Evolutionary conservation across 2,329 filamentous ascomycete genomes (phyloP).

Genomic region (Aspergillus brunneoviolaceus): DNA sequence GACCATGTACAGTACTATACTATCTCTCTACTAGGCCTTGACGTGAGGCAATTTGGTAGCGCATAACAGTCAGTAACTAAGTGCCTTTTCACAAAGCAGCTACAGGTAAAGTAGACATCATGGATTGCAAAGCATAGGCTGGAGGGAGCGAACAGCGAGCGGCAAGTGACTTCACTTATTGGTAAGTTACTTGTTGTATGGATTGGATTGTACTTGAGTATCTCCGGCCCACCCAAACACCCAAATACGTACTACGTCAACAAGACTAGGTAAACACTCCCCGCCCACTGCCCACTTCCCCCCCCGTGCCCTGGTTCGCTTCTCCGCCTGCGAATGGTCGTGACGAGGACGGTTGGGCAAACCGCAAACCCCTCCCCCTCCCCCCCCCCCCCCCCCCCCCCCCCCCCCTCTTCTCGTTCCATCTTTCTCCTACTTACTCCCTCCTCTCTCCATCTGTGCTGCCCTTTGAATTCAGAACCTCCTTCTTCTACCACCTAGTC

Average conservation of each 20-base stretch:
- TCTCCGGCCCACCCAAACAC: no score
- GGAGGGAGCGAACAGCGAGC: neutral
- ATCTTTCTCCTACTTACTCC: neutral
- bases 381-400: no score
- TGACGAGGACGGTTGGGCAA: no score
- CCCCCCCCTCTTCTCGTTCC: neutral
- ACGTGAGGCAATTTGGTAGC: no score
- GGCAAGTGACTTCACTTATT: neutral
- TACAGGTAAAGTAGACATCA: no score
- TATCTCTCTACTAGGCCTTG: neutral
- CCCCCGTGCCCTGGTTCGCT: no score
- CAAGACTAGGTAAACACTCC: neutral
- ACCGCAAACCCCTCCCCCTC: no score
- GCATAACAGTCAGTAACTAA: no score
- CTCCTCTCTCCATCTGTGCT: conserved; percentile 8
- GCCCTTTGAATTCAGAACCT: neutral
- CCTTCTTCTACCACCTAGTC: neutral
- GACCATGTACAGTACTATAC: neutral
- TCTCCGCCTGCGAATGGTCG: no score
- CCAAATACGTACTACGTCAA: conserved; percentile 8
- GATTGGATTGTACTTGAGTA: no score
- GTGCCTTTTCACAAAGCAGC: no score
- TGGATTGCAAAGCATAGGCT: no score
- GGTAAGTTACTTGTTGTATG: neutral
- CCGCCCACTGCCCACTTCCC: neutral